These are phyloP conservation scores for Boletus subparvulus DNA, from an alignment of 768 basidiomycete species.

Conservation along the genomic window DNA sequence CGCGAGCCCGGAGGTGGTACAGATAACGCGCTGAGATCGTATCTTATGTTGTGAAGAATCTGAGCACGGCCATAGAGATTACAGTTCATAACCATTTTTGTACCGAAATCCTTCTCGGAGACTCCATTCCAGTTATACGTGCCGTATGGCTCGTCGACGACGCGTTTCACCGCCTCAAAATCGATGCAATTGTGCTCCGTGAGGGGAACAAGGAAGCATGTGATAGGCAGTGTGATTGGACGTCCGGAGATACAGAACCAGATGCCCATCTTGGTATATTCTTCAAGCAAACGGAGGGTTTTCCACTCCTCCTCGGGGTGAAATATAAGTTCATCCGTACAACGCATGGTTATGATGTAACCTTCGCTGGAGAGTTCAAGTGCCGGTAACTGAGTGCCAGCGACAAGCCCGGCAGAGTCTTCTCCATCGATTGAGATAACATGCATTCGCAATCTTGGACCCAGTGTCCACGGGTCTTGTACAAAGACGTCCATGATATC, in stretches of 20 bases:
- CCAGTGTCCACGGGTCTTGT: conserved; percentile 65
- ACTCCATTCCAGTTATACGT: conserved; percentile 55
- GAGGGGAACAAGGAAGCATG: conserved; percentile 68
- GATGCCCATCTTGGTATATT: conserved; percentile 61
- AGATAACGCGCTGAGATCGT: conserved; percentile 68
- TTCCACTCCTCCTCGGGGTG: conserved; percentile 45
- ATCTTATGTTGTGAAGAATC: conserved; percentile 55
- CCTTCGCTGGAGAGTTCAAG: conserved; percentile 43
- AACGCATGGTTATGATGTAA: conserved; percentile 38
- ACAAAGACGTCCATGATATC: conserved; percentile 59
- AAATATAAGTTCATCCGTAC: conserved; percentile 49
- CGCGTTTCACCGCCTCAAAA: conserved; percentile 51
- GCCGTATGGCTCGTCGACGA: conserved; percentile 52
- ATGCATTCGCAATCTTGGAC: conserved; percentile 62
- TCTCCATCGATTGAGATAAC: conserved; percentile 50
- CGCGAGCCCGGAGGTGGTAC: conserved; percentile 49
- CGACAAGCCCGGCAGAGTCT: conserved; percentile 60
- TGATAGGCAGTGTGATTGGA: conserved; percentile 49
- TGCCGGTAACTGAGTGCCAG: conserved; percentile 56
- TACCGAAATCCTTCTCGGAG: conserved; percentile 46
- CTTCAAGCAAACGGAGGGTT: conserved; percentile 54
- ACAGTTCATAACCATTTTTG: conserved; percentile 53
- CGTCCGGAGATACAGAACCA: conserved; percentile 63
- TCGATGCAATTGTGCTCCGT: conserved; percentile 51
- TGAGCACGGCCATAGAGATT: conserved; percentile 57